Evolutionary conservation across 1,284 basidiomycete genomes (phyloP).

Genomic region (Tremellales sp.): DNA sequence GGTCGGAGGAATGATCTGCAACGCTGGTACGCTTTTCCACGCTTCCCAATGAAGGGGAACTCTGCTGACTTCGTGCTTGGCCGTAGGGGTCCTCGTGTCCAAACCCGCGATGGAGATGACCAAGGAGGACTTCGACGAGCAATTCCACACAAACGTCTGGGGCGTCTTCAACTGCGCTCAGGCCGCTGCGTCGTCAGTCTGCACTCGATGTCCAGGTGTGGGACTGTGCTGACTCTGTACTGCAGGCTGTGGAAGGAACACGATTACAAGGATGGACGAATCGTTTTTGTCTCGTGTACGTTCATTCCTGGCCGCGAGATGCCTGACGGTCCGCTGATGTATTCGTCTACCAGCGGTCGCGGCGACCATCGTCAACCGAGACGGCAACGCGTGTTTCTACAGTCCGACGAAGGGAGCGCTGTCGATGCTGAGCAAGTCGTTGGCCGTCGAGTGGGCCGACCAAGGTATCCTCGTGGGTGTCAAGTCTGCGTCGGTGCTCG

Average conservation of each 20-base stretch:
- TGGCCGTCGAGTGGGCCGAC: constrained; percentile 39
- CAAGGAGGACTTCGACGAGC: constrained; percentile 27
- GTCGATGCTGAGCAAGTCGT: constrained; percentile 25
- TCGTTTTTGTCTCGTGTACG: constrained; percentile 37
- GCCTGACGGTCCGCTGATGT: not conserved
- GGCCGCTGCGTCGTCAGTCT: constrained; percentile 25
- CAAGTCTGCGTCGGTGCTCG: no score
- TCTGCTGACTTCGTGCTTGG: not conserved
- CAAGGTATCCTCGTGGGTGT: constrained; percentile 27
- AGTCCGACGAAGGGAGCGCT: constrained; percentile 34
- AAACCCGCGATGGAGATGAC: constrained; percentile 35
- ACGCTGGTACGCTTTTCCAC: constrained; percentile 28
- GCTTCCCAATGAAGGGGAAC: not conserved
- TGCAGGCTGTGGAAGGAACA: constrained; percentile 33
- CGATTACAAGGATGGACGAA: constrained; percentile 31
- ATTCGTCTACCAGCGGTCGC: constrained; percentile 22
- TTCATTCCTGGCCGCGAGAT: not conserved
- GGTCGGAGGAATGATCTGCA: constrained; percentile 33
- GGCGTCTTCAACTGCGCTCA: constrained; percentile 32
- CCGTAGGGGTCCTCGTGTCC: constrained; percentile 20
- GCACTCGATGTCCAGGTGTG: no score
- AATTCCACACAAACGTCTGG: constrained; percentile 34
- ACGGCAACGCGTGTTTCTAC: constrained; percentile 29
- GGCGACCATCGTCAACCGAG: constrained; percentile 28
- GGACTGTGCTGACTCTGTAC: not conserved